Percentiles rank a stretch among this genome's conserved stretches.
Evolutionary conservation across 176 grass and related monocot genomes (phyloP).

Genomic region (Avena eriantha): DNA sequence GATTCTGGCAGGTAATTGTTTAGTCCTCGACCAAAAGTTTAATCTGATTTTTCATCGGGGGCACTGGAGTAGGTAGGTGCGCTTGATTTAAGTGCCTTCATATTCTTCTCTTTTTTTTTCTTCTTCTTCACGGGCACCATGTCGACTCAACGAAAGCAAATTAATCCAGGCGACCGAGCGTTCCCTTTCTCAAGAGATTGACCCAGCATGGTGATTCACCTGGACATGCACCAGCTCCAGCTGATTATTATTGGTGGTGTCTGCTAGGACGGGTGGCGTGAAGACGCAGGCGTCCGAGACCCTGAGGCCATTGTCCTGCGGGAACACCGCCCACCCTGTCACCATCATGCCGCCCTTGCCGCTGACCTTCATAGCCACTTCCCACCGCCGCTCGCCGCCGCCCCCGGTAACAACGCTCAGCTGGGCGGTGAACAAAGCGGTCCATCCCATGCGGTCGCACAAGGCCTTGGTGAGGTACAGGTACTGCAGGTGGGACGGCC

Average conservation of each 20-base stretch:
- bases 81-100: no score
- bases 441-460: slow-evolving; percentile 41
- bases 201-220: no score
- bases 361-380: slow-evolving; percentile 37
- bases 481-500: slow-evolving; percentile 5
- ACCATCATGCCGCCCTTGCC: slow-evolving; percentile 46
- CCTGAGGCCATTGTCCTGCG: slow-evolving; percentile 1
- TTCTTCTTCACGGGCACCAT: no score
- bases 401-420: background rate
- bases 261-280: background rate
- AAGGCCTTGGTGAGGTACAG: slow-evolving; percentile 36
- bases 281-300: slow-evolving; percentile 39
- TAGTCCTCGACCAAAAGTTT: no score
- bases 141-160: no score
- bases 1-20: no score
- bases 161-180: no score
- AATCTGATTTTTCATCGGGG: no score
- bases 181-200: no score
- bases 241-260: background rate
- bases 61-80: no score
- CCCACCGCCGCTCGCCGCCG: background rate
- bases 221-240: background rate
- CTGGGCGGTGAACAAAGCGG: slow-evolving; percentile 19
- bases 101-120: no score
- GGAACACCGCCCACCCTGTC: background rate